phyloP scores from a whole-genome alignment of 495 filamentous ascomycete species.

The Saxispiralis lemnorum region DNA sequence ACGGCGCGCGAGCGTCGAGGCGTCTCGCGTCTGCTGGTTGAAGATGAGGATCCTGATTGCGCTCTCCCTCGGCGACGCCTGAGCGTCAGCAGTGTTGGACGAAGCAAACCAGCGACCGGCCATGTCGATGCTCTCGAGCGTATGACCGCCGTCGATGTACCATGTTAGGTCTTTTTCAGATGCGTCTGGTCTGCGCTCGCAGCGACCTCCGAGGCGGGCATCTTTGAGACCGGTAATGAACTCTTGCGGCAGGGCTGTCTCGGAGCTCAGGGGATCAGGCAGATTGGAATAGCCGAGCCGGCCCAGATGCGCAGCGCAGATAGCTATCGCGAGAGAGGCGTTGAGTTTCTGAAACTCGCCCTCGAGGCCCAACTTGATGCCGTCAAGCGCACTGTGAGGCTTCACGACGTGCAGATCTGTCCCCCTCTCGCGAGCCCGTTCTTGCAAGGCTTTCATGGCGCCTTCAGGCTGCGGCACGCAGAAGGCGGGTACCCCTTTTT shows the following conservation, averaged over 20 bases:
- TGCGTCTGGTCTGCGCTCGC: slow-evolving; percentile 50
- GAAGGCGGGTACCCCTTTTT: slow-evolving; percentile 49
- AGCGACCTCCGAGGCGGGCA: slow-evolving; percentile 64
- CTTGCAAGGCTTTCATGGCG: slow-evolving; percentile 50
- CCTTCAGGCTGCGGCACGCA: slow-evolving; percentile 49
- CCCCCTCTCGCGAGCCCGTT: slow-evolving; percentile 51
- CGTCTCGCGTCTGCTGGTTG: slow-evolving; percentile 82
- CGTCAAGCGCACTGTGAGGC: slow-evolving; percentile 42
- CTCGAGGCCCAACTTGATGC: slow-evolving; percentile 54
- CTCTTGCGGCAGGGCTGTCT: slow-evolving; percentile 37
- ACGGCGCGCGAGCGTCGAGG: slow-evolving; percentile 42
- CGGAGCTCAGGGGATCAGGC: slow-evolving; percentile 16
- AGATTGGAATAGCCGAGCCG: slow-evolving; percentile 7
- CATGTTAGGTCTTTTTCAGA: slow-evolving; percentile 42
- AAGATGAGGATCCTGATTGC: slow-evolving; percentile 57
- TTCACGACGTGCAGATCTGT: slow-evolving; percentile 42
- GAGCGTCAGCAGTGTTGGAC: not conserved
- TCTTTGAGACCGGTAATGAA: slow-evolving; percentile 60
- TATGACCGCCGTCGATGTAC: slow-evolving; percentile 89
- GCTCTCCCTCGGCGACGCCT: not conserved
- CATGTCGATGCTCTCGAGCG: slow-evolving; percentile 64
- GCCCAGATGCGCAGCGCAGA: slow-evolving; percentile 45
- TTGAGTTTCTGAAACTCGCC: slow-evolving; percentile 76
- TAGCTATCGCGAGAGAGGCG: slow-evolving; percentile 60
- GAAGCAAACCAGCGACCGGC: slow-evolving; percentile 64